Evolutionary conservation across 306 rosid genomes (phyloP).

Genomic region (Hippophae gyantsensis): DNA sequence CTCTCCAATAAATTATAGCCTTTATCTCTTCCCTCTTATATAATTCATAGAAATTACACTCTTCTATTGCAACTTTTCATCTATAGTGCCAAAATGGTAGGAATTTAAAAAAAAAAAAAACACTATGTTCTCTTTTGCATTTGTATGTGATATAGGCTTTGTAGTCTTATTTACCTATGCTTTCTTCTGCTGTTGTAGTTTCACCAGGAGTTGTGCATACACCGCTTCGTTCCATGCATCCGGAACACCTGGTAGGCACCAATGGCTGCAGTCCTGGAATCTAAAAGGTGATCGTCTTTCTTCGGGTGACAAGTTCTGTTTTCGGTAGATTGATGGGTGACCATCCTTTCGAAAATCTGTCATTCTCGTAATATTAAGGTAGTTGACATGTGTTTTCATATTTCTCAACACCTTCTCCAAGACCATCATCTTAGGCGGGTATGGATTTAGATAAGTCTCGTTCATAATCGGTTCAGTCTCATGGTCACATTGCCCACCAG

Average conservation of each 20-base stretch:
- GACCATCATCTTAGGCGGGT: slow-evolving; percentile 64
- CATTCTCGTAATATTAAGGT: slow-evolving; percentile 76
- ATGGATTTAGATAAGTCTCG: slow-evolving; percentile 57
- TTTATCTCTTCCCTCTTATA: slow-evolving; percentile 7
- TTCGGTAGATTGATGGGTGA: slow-evolving; percentile 84
- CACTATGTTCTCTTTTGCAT: too few relatives aligned
- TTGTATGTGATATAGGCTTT: background rate
- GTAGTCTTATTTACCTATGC: slow-evolving; percentile 34
- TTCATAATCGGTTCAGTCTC: slow-evolving; percentile 67
- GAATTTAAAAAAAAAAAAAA: too few relatives aligned
- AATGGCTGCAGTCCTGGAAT: slow-evolving; percentile 93
- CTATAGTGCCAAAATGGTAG: too few relatives aligned
- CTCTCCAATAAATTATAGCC: slow-evolving; percentile 6
- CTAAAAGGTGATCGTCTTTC: slow-evolving; percentile 54
- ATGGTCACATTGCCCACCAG: slow-evolving; percentile 76
- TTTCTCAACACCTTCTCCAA: slow-evolving; percentile 59
- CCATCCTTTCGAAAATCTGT: slow-evolving; percentile 94
- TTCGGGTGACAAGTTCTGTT: slow-evolving; percentile 39
- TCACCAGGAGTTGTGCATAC: slow-evolving; percentile 54
- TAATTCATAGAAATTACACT: slow-evolving; percentile 9
- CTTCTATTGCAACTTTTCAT: background rate
- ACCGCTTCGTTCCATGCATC: slow-evolving; percentile 86
- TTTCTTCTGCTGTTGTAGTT: slow-evolving; percentile 36
- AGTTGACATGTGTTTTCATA: slow-evolving; percentile 72
- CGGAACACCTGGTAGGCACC: slow-evolving; percentile 99